phyloP scores from a whole-genome alignment of 1,284 basidiomycete species.

The Leccinum variabile region DNA sequence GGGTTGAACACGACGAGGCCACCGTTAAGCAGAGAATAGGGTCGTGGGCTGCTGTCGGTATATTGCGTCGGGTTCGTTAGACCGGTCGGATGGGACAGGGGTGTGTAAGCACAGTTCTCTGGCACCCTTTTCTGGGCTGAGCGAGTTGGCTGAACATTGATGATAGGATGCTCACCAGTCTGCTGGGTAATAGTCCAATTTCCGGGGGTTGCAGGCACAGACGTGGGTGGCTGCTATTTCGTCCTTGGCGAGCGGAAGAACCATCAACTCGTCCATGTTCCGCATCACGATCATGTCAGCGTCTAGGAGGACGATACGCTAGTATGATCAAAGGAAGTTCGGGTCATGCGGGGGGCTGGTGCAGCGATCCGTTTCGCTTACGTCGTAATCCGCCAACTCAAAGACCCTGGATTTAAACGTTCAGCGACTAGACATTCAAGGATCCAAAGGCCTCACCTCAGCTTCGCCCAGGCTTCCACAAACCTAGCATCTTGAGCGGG shows the following conservation, averaged over 20 bases:
- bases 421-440: constrained; percentile 4
- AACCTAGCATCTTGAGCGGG: constrained; percentile 65
- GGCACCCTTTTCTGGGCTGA: constrained; percentile 65
- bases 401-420: constrained; percentile 55
- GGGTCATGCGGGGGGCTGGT: not conserved
- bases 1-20: constrained; percentile 89
- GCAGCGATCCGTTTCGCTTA: constrained; percentile 35
- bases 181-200: constrained; percentile 78
- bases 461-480: constrained; percentile 88
- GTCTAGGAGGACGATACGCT: constrained; percentile 86
- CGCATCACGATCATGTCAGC: constrained; percentile 87
- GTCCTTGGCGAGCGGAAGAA: constrained; percentile 60
- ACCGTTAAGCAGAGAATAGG: constrained; percentile 82
- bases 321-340: constrained; percentile 1
- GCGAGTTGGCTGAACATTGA: not conserved
- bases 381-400: constrained; percentile 74
- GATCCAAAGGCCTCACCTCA: constrained; percentile 53
- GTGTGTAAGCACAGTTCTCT: constrained; percentile 82
- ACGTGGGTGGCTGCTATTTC: constrained; percentile 87
- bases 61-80: constrained; percentile 49
- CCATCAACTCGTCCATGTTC: constrained; percentile 93
- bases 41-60: constrained; percentile 57
- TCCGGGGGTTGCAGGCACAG: constrained; percentile 92
- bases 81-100: constrained; percentile 53
- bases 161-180: constrained; percentile 69